These are phyloP conservation scores for Chlorella ohadii DNA, from an alignment of 139 green algal species.

Conservation along the genomic window DNA sequence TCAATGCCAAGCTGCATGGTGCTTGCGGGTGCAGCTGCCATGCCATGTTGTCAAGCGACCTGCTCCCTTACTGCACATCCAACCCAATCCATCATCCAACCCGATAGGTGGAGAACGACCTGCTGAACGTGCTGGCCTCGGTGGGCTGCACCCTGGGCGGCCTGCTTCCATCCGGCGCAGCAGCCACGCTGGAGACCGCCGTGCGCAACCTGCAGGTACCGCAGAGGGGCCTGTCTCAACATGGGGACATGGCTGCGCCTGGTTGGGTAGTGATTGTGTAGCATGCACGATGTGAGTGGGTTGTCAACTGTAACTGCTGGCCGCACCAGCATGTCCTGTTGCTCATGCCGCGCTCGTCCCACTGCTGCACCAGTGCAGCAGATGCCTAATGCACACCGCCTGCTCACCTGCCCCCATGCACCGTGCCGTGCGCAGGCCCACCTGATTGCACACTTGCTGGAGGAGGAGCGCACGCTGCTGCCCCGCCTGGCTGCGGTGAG, in stretches of 20 bases:
- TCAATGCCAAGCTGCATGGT: background rate
- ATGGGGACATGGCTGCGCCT: background rate
- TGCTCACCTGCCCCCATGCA: too few species aligned
- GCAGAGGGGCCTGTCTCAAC: too few species aligned
- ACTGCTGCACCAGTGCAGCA: too few species aligned
- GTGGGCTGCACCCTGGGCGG: constrained; percentile 17
- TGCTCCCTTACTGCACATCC: too few species aligned
- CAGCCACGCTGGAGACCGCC: background rate
- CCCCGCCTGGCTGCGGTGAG: constrained; percentile 11
- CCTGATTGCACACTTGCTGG: background rate
- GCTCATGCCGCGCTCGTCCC: too few species aligned
- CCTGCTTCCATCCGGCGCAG: background rate
- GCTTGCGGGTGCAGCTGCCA: too few species aligned
- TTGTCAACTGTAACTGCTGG: too few species aligned
- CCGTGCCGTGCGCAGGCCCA: background rate
- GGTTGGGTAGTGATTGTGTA: too few species aligned
- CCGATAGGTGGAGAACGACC: background rate
- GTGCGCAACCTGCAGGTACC: constrained; percentile 4
- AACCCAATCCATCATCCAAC: background rate
- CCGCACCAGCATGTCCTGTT: too few species aligned
- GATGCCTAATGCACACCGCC: too few species aligned
- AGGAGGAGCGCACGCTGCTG: constrained; percentile 12
- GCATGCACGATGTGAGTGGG: too few species aligned
- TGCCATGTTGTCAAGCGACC: too few species aligned
- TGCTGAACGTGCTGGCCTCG: background rate